A percentile compares a stretch with the other conserved stretches of the same genome.
Evolutionary conservation across 1,284 basidiomycete genomes (phyloP).

Genomic region (Malassezia globosa): DNA sequence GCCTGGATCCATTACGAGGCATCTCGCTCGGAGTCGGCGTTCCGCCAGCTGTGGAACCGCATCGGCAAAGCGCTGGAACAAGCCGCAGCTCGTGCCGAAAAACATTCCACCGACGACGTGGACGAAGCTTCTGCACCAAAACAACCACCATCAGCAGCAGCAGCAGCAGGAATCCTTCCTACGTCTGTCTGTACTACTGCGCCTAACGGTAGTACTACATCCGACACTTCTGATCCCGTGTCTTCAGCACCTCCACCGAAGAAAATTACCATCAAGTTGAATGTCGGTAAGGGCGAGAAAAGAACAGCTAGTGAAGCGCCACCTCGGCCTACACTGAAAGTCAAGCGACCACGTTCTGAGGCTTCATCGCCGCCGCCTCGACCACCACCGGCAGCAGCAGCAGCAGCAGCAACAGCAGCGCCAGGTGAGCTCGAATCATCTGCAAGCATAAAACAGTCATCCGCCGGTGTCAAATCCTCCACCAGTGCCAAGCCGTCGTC

Average conservation of each 20-base stretch:
- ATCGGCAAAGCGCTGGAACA: conserved; percentile 45
- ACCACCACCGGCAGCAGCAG: not conserved
- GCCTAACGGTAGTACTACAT: conserved; percentile 7
- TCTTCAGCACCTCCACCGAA: conserved; percentile 21
- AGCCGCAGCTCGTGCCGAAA: conserved; percentile 30
- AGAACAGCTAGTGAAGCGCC: conserved; percentile 1
- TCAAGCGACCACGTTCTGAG: conserved; percentile 10
- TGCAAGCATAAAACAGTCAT: no score
- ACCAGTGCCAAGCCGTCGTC: not conserved
- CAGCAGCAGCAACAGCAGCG: not conserved
- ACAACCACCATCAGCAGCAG: conserved; percentile 7
- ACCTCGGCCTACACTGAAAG: conserved; percentile 10
- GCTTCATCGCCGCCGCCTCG: not conserved
- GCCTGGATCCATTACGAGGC: conserved; percentile 69
- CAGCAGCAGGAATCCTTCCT: not conserved
- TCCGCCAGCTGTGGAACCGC: conserved; percentile 63
- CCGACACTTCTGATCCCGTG: no score
- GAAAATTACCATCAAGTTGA: conserved; percentile 30
- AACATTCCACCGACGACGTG: conserved; percentile 16
- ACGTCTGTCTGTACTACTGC: no score
- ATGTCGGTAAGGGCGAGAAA: conserved; percentile 14
- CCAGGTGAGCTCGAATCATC: not conserved
- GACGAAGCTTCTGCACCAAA: not conserved
- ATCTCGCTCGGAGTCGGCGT: conserved; percentile 64
- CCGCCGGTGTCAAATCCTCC: not conserved